Base-by-base conservation (phyloP, 495 filamentous ascomycete species). In the Ramalina peruviana region DNA sequence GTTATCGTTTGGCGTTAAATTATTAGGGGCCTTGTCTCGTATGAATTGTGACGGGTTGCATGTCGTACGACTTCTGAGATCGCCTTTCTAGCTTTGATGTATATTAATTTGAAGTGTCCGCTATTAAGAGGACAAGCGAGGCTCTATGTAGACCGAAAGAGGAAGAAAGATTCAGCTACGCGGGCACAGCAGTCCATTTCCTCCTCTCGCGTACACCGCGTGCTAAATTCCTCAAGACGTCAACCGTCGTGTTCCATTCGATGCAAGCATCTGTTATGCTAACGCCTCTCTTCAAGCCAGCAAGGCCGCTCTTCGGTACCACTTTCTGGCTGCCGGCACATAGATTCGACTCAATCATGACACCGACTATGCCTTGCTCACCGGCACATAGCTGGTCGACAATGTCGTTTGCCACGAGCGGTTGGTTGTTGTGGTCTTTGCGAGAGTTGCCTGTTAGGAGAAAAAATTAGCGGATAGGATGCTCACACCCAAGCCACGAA, bases 241-340 rank as follows among this genome's bases (percentile, higher is more conserved):
- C 64, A 59, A 89, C 81, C 16, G 92, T 98, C 58, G 90, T 86
- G 55, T 92, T 84, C 86, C 86, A 94, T 60, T 77, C 71, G 59
- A 98, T 96, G 63, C 92, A 98, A 36, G 89, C 92, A 70, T 98
- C 92, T 3, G 92, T 98, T 64, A 98, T 96, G 58, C 83, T 88
- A 62, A 96, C 84, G 60, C 90, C 92, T 60, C 96, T 92, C 67
- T 93, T 85, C 55, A 98, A 76, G 36, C 82, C 88, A 27, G 72
- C 68, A 69, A 86, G 90, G 58, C 92, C 92, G 69, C 95, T 87
- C 23, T 25, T 25, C 45, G 75, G 70, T 1, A 87, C 82, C 12
- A 95, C 86, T 65, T 94, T 94, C 66, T 98, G 92, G 67, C 71
- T 83, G 51, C 87, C 90, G 67, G 94, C 92, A 62, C 86, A 79